Evolutionary conservation across 2,329 filamentous ascomycete species (phyloP).

Genomic region (Akanthomyces uredinophilus): DNA sequence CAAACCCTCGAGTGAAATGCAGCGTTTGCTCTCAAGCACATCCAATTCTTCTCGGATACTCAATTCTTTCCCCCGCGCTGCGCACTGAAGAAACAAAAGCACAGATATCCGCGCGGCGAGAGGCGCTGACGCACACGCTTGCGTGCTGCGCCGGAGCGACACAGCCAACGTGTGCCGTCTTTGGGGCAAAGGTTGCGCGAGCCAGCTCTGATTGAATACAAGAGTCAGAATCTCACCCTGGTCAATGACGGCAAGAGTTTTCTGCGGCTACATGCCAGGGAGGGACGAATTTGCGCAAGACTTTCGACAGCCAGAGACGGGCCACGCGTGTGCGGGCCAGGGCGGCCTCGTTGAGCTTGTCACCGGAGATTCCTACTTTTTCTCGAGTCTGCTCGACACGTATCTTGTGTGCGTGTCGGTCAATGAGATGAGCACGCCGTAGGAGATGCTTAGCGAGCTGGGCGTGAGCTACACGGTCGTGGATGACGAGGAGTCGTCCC

Average conservation of each 20-base stretch:
- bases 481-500: conserved; percentile 45
- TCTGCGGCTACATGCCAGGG: conserved; percentile 52
- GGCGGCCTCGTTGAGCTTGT: conserved; percentile 27
- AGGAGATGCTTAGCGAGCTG: conserved; percentile 55
- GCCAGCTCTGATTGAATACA: conserved; percentile 27
- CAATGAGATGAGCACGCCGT: conserved; percentile 53
- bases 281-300: too few species aligned
- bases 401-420: conserved; percentile 47
- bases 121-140: neutral
- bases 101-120: too few species aligned
- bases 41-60: too few species aligned
- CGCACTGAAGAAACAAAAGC: too few species aligned
- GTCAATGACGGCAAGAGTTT: conserved; percentile 41
- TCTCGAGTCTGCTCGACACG: conserved; percentile 45
- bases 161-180: neutral
- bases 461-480: conserved; percentile 50
- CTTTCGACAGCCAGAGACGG: too few species aligned
- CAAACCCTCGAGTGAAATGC: too few species aligned
- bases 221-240: conserved; percentile 53
- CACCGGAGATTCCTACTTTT: conserved; percentile 32
- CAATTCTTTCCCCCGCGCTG: too few species aligned
- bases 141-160: neutral
- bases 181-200: conserved; percentile 17
- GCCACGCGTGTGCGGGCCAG: conserved; percentile 18
- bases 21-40: too few species aligned